Conservation (phyloP, 306 rosid species). For the Vachellia pachyceras region DNA sequence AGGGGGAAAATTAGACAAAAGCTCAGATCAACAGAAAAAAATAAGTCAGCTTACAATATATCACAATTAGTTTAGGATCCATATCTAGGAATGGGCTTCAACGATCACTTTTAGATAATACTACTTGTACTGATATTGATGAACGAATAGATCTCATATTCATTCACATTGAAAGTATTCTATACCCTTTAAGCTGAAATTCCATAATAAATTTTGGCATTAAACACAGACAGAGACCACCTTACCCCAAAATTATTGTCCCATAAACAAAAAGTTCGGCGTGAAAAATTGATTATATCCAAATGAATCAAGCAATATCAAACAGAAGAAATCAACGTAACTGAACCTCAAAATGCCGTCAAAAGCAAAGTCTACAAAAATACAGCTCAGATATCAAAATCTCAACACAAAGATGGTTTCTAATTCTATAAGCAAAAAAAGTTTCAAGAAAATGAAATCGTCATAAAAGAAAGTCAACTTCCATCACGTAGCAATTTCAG, state of each 20-base stretch:
- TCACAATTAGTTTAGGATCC: neutral
- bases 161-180: conserved; percentile 10
- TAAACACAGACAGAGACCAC: neutral
- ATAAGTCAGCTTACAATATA: neutral
- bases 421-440: neutral
- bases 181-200: conserved; percentile 4
- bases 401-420: neutral
- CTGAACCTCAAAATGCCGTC: neutral
- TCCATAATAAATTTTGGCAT: neutral
- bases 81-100: neutral
- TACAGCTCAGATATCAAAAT: neutral
- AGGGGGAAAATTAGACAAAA: neutral
- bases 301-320: conserved; percentile 5
- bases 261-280: neutral
- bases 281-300: neutral
- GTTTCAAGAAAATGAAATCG: neutral
- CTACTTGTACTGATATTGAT: neutral
- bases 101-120: neutral
- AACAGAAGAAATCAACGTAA: neutral
- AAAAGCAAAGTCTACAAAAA: conserved; percentile 1
- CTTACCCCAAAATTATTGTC: neutral
- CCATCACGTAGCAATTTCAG: neutral
- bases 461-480: neutral
- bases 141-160: neutral
- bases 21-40: conserved; percentile 14